Base-by-base conservation (phyloP, 179 eudicot species). In the Monotropa hypopitys region DNA sequence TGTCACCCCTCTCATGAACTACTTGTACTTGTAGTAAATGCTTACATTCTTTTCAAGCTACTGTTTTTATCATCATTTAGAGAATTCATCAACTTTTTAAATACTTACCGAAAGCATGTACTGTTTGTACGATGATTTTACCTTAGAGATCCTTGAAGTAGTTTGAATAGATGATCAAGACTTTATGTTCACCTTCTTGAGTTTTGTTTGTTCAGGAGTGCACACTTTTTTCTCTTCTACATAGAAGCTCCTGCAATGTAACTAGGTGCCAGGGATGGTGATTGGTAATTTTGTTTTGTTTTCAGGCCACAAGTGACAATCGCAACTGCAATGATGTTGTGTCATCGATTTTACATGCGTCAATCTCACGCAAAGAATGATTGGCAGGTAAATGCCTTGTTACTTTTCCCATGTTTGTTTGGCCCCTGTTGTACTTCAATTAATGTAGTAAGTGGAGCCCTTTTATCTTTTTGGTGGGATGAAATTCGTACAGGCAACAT, bases 351-450 rank as follows among this genome's bases (percentile, higher is more conserved):
- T 79, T 90, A 80, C 79, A 84, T 86, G 90, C 86, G 89, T 15
- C 97, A 92, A 70, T 92, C 94, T 80, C 94, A 82, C 83, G 87
- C 89, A 20, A 92, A 89, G 82, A 92, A 89, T 81, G 88, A 89
- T 74, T 91, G 94, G 97, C 91, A 87, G 94, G 97, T 91, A 87
- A 16, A 30, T 57, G 23, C 38, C 57, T 28, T 28, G n/a, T 51
- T 69, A 2, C 43, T 69, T 40, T 69, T 43, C 16, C 51, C 43
- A 42, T 23, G n/a, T 26, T 42, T 15, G 4, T 32, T 62, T 21
- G 5, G 51, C 32, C 5, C 45, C 13, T 69, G 46, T 20, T 33
- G 18, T 74, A 56, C 23, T 74, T 4, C 15, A 7, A 1, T 32
- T 33, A 3, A 9, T 5, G 0, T 33, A 72, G 53, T 45, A 51